A percentile compares a stretch with the other conserved stretches of the same genome.
These are phyloP conservation scores for Physaria fendleri DNA, from an alignment of 345 rosid species.

Conservation along the genomic window DNA sequence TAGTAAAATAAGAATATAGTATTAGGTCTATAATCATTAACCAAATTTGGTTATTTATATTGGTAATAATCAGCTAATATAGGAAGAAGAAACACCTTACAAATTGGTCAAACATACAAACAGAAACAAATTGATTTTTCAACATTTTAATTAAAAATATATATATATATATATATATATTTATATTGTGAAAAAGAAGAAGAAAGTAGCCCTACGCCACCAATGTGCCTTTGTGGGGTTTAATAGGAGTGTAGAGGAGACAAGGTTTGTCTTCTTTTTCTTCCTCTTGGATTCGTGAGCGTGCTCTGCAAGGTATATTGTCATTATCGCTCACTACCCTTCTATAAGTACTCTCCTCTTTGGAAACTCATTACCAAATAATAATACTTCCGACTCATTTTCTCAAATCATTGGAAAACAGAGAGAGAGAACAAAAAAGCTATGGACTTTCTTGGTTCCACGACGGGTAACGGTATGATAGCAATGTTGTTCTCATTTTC, in stretches of 20 bases:
- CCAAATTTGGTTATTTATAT: too few relatives aligned
- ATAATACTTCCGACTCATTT: background rate
- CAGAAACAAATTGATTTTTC: too few relatives aligned
- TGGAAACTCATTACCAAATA: background rate
- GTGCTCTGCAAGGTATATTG: slow-evolving; percentile 26
- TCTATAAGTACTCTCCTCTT: slow-evolving; percentile 7
- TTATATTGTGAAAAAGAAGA: too few relatives aligned
- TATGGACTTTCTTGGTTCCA: slow-evolving; percentile 32
- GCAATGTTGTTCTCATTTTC: slow-evolving; percentile 22
- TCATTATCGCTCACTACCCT: background rate
- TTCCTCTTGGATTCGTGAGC: slow-evolving; percentile 6
- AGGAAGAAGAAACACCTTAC: too few relatives aligned
- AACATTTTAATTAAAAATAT: too few relatives aligned
- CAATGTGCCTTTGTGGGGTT: slow-evolving; percentile 20
- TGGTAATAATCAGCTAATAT: too few relatives aligned
- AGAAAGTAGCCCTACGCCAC: background rate
- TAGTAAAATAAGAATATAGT: too few relatives aligned
- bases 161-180: too few relatives aligned
- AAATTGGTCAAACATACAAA: too few relatives aligned
- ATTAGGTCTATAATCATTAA: too few relatives aligned
- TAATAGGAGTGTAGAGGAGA: slow-evolving; percentile 7
- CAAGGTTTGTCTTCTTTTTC: background rate
- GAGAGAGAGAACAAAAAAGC: background rate
- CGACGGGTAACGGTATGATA: slow-evolving; percentile 1
- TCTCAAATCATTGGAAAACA: background rate